These are phyloP conservation scores for Larix kaempferi DNA, from an alignment of 75 land plant genomes.

Conservation along the genomic window DNA sequence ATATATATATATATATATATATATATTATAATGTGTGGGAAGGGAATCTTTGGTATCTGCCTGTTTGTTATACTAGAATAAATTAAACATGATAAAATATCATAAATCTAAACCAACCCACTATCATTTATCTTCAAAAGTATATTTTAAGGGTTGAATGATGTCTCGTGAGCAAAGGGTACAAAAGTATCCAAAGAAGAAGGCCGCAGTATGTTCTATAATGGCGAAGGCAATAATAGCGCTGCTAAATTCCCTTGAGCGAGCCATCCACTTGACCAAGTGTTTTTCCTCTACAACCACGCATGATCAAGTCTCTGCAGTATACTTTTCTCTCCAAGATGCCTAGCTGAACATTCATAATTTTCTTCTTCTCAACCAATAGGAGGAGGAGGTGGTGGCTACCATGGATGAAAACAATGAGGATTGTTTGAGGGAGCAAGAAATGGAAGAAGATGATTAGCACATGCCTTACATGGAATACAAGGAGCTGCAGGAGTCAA, in stretches of 20 bases:
- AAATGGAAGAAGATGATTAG: not conserved
- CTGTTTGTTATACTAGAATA: too few species aligned
- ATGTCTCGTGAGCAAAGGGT: too few species aligned
- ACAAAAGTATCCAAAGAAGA: too few species aligned
- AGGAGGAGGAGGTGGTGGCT: not conserved
- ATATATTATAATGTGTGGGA: too few species aligned
- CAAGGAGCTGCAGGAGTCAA: slow-evolving; percentile 2
- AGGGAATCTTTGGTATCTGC: too few species aligned
- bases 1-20: too few species aligned
- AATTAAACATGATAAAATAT: too few species aligned
- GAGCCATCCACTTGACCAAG: slow-evolving; percentile 5
- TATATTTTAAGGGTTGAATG: too few species aligned
- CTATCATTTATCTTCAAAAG: too few species aligned
- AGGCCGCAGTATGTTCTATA: too few species aligned
- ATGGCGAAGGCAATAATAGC: too few species aligned
- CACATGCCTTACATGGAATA: not conserved
- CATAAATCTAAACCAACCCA: too few species aligned
- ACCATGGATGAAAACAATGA: slow-evolving; percentile 1
- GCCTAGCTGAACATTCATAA: not conserved
- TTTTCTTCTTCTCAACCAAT: slow-evolving; percentile 3
- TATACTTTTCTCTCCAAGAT: not conserved
- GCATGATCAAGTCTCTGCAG: not conserved
- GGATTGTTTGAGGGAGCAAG: not conserved
- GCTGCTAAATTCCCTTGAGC: slow-evolving; percentile 1
- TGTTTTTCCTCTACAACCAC: not conserved